phyloP scores from a whole-genome alignment of 495 filamentous ascomycete genomes.

The Talaromyces trachyspermus region DNA sequence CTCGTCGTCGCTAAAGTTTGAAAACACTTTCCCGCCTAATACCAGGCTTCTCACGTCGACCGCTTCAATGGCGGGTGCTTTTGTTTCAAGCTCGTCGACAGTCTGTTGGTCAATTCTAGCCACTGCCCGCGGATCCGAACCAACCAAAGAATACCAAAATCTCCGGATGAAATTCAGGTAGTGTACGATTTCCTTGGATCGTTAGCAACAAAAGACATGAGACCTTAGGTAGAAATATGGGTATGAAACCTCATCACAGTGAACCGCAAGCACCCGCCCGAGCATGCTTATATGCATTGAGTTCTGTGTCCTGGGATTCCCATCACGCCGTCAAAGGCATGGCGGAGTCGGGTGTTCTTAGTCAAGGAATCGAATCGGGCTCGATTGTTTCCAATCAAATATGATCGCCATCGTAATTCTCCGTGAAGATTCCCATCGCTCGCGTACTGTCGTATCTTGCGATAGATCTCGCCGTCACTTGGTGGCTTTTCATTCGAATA shows the following conservation, averaged over 20 bases:
- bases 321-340: neutral
- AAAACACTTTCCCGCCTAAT: conserved; percentile 17
- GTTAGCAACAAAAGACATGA: neutral
- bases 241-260: neutral
- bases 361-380: neutral
- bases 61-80: neutral
- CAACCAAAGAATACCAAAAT: neutral
- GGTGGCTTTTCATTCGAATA: conserved; percentile 23
- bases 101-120: neutral
- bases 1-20: conserved; percentile 18
- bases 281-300: neutral
- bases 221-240: neutral
- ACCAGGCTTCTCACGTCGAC: neutral
- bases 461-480: conserved; percentile 24
- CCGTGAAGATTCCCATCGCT: neutral
- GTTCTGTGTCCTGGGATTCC: neutral
- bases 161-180: neutral
- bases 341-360: neutral
- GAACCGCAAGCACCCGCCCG: neutral
- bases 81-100: neutral
- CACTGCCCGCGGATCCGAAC: neutral
- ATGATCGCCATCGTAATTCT: neutral
- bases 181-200: neutral
- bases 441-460: conserved; percentile 25
- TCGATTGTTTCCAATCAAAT: neutral